Evolutionary conservation across 2,329 filamentous ascomycete genomes (phyloP).

Genomic region (Monosporascus sp.): DNA sequence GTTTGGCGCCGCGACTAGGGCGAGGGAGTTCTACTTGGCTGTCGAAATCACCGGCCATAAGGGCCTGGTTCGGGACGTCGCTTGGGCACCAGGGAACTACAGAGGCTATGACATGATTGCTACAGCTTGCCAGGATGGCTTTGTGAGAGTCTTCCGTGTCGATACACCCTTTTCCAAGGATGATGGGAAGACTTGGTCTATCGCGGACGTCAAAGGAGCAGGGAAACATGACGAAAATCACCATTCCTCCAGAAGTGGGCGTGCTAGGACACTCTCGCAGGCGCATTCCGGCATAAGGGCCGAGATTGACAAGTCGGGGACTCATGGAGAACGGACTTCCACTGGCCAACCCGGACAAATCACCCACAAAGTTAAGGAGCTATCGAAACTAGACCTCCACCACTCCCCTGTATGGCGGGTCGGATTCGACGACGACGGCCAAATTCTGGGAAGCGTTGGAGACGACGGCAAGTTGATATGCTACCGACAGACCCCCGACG

Average conservation of each 20-base stretch:
- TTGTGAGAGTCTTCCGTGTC: slow-evolving; percentile 81
- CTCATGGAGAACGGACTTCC: slow-evolving; percentile 43
- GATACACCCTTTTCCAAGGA: slow-evolving; percentile 50
- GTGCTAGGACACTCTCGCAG: slow-evolving; percentile 21
- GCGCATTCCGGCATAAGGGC: slow-evolving; percentile 46
- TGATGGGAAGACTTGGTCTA: slow-evolving; percentile 47
- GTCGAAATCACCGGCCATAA: slow-evolving; percentile 69
- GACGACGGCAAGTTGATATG: slow-evolving; percentile 66
- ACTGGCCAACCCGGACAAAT: slow-evolving; percentile 61
- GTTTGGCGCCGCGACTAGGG: slow-evolving; percentile 49
- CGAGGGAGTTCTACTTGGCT: slow-evolving; percentile 79
- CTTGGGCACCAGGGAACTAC: slow-evolving; percentile 90
- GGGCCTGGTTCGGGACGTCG: slow-evolving; percentile 77
- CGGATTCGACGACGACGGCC: slow-evolving; percentile 64
- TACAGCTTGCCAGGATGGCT: slow-evolving; percentile 88
- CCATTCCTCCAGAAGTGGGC: neutral
- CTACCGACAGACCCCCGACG: slow-evolving; percentile 55
- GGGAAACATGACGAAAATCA: slow-evolving; percentile 15
- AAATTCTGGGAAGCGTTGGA: slow-evolving; percentile 69
- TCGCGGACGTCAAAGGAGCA: slow-evolving; percentile 36
- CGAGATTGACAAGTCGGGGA: slow-evolving; percentile 46
- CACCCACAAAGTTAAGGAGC: slow-evolving; percentile 55
- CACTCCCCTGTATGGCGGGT: slow-evolving; percentile 71
- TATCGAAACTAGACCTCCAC: slow-evolving; percentile 62
- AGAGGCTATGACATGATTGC: slow-evolving; percentile 86